Evolutionary conservation across 2,329 filamentous ascomycete genomes (phyloP).

Genomic region (Trichoderma koningii): DNA sequence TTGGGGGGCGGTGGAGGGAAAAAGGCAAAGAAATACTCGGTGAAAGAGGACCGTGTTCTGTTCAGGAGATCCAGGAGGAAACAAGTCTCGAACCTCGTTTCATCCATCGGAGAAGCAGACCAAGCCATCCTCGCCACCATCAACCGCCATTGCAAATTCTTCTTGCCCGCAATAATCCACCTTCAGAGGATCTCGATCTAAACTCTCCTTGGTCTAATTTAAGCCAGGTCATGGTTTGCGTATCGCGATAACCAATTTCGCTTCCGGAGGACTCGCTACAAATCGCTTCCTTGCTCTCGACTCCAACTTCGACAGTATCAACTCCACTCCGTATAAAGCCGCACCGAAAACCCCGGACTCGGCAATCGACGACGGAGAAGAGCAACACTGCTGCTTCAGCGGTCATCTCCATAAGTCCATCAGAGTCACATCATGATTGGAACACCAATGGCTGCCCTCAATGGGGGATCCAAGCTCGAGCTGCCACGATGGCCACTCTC

Average conservation of each 20-base stretch:
- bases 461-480: not conserved
- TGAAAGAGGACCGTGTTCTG: not conserved
- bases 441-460: not conserved
- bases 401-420: not conserved
- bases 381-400: not conserved
- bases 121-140: not conserved
- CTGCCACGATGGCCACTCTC: not conserved
- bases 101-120: not conserved
- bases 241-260: constrained; percentile 12
- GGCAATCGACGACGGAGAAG: not conserved
- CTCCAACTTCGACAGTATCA: not conserved
- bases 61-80: not conserved
- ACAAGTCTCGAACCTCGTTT: not conserved
- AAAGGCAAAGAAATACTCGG: not conserved
- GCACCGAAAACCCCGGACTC: not conserved
- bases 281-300: not conserved
- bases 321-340: not conserved
- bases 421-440: not conserved
- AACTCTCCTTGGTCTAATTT: not conserved
- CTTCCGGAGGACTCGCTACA: not conserved
- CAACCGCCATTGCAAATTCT: not conserved
- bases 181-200: constrained; percentile 1
- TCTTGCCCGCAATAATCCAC: not conserved
- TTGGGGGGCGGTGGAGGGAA: constrained; percentile 23
- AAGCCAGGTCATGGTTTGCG: constrained; percentile 5